Base-by-base conservation (phyloP, 306 rosid genomes). In the Vicia faba region DNA sequence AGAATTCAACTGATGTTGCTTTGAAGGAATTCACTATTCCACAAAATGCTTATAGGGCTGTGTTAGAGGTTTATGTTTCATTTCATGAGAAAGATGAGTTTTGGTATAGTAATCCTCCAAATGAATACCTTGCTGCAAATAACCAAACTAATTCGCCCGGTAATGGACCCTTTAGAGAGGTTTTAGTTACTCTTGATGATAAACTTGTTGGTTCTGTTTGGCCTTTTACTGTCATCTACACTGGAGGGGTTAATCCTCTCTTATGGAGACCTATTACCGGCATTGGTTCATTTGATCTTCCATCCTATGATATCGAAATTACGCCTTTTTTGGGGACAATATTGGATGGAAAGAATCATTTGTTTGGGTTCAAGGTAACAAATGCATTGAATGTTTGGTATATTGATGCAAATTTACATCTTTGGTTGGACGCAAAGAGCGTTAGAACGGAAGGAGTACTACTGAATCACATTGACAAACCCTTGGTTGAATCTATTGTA, bases 201-300 rank as follows among this genome's bases (percentile, higher is more conserved):
- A 65, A 75, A 0, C 57, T 82, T 59, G 88, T 85, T 64, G 99
- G 95, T 49, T 83, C 86, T 0, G 55, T 90, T 44, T 93, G 97
- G 95, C 99, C 99, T 9, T 93, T 88, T 70, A 86, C 97, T 44
- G 99, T 93, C 65, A 85, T 93, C 31, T 93, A 61, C 38, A 90
- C 97, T 3, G 99, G 99, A 45, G 96, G 99, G 67, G 56, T 88
- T 26, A 85, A 88, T 74, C 99, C 99, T 4, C 90, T 93, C 12
- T 75, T 93, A 49, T 93, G 99, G 99, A 82, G 96, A 76, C 99
- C 99, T 4, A 85, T 93, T 70, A 80, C 96, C 25, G 99, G 82
- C 1, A 85, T 90, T 13, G 97, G 99, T 0, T 90, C 99, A 14
- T 93, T 80, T 4, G 65, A 93, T 73, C 97, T 93, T 53, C 99